Evolutionary conservation across 2,329 filamentous ascomycete genomes (phyloP).

Genomic region (Botryotinia calthae): DNA sequence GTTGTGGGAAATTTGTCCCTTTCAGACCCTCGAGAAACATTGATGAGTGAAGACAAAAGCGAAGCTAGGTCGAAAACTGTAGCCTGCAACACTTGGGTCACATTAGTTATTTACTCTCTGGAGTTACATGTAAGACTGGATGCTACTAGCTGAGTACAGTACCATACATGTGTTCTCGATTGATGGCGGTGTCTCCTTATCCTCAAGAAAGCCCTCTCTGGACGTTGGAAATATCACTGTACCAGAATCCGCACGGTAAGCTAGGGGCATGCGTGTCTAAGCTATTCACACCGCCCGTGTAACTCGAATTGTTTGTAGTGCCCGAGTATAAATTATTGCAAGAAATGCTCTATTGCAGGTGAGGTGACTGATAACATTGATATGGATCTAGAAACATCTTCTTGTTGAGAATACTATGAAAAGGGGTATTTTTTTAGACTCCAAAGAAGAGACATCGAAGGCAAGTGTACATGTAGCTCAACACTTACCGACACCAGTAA

Average conservation of each 20-base stretch:
- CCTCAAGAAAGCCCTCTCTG: not conserved
- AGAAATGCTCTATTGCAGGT: not conserved
- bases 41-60: not conserved
- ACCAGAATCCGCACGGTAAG: not conserved
- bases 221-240: not conserved
- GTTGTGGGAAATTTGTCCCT: too few species aligned
- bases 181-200: not conserved
- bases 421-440: not conserved
- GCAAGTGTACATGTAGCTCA: not conserved
- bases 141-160: not conserved
- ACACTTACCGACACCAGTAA: not conserved
- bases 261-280: not conserved
- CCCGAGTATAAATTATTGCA: too few species aligned
- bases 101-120: not conserved
- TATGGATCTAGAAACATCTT: not conserved
- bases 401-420: not conserved
- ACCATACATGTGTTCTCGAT: not conserved
- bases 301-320: not conserved
- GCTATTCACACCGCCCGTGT: not conserved
- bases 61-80: not conserved
- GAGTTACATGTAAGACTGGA: not conserved
- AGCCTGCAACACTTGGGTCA: not conserved
- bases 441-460: not conserved
- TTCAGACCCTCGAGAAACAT: not conserved
- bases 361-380: not conserved